Percentiles rank a stretch among this genome's conserved stretches.
These are phyloP conservation scores for Penicillium sp. DNA, from an alignment of 2,329 filamentous ascomycete species.

Conservation along the genomic window DNA sequence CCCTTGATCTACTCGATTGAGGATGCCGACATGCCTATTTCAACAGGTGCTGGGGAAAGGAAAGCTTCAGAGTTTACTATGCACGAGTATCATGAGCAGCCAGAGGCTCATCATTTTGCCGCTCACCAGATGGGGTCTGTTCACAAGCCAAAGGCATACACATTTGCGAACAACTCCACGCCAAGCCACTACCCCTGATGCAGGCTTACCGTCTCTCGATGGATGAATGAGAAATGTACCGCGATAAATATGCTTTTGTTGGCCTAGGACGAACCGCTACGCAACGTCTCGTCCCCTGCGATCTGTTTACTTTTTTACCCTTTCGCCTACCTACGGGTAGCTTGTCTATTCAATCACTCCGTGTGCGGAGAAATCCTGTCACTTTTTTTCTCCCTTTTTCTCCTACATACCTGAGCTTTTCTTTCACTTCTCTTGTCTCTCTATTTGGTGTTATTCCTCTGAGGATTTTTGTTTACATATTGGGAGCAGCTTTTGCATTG, in stretches of 20 bases:
- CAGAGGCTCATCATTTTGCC: slow-evolving; percentile 43
- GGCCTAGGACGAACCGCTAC: slow-evolving; percentile 22
- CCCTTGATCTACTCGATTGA: slow-evolving; percentile 36
- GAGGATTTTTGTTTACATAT: slow-evolving; percentile 21
- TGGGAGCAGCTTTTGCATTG: slow-evolving; percentile 26
- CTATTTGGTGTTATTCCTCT: slow-evolving; percentile 21
- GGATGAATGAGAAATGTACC: slow-evolving; percentile 27
- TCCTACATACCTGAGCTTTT: slow-evolving; percentile 15
- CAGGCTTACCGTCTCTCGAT: slow-evolving; percentile 24
- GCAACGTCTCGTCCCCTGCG: slow-evolving; percentile 11
- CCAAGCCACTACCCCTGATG: slow-evolving; percentile 40
- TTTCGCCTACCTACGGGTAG: neutral
- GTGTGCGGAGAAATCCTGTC: slow-evolving; percentile 17
- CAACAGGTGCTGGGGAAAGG: slow-evolving; percentile 27
- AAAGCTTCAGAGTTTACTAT: slow-evolving; percentile 45
- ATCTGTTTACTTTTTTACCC: slow-evolving; percentile 3
- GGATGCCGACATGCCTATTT: slow-evolving; percentile 29
- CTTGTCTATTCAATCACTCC: slow-evolving; percentile 14
- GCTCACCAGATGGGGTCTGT: slow-evolving; percentile 42
- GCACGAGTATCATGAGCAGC: slow-evolving; percentile 47
- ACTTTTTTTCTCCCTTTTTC: slow-evolving; percentile 8
- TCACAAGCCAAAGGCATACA: slow-evolving; percentile 45
- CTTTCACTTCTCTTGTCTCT: slow-evolving; percentile 21
- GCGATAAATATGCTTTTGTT: slow-evolving; percentile 22
- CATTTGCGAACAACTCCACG: slow-evolving; percentile 44